Conservation (phyloP, 1,284 basidiomycete species). For the Microbotryum intermedium region DNA sequence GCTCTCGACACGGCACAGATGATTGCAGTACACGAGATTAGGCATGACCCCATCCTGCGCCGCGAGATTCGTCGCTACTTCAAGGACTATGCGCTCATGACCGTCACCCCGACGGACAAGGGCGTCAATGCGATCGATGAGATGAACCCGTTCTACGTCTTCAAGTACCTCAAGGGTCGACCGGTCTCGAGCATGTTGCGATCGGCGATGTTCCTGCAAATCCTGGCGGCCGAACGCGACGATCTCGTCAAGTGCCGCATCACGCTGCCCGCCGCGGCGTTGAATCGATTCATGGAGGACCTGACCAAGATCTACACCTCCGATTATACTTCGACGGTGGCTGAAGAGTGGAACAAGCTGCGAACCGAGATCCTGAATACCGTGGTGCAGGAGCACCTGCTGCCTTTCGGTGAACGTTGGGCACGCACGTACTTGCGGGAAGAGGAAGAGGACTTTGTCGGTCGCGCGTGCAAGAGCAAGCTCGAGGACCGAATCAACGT, state of each 20-base stretch:
- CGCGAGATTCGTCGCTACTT: conserved; percentile 71
- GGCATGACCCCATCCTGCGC: conserved; percentile 82
- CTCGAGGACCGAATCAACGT: conserved; percentile 46
- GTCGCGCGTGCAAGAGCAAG: conserved; percentile 55
- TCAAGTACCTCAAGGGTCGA: conserved; percentile 89
- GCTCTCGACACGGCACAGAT: conserved; percentile 57
- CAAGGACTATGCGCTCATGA: conserved; percentile 66
- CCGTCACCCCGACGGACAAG: conserved; percentile 79
- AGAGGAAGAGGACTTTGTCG: conserved; percentile 78
- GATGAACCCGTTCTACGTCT: conserved; percentile 82
- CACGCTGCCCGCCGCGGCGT: conserved; percentile 55
- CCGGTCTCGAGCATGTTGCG: conserved; percentile 63
- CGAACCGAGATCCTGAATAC: conserved; percentile 69
- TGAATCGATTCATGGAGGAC: conserved; percentile 58
- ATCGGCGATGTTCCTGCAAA: conserved; percentile 69
- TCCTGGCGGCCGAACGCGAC: conserved; percentile 82
- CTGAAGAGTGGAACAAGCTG: conserved; percentile 87
- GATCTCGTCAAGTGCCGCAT: conserved; percentile 73
- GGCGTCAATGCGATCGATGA: conserved; percentile 87
- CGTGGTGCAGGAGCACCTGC: conserved; percentile 64
- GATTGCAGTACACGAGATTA: conserved; percentile 82
- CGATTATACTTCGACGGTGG: conserved; percentile 73
- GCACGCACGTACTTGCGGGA: conserved; percentile 79
- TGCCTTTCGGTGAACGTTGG: conserved; percentile 80
- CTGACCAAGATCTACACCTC: conserved; percentile 77